Base-by-base conservation (phyloP, 768 basidiomycete species). In the Boletus pseudopeckii region DNA sequence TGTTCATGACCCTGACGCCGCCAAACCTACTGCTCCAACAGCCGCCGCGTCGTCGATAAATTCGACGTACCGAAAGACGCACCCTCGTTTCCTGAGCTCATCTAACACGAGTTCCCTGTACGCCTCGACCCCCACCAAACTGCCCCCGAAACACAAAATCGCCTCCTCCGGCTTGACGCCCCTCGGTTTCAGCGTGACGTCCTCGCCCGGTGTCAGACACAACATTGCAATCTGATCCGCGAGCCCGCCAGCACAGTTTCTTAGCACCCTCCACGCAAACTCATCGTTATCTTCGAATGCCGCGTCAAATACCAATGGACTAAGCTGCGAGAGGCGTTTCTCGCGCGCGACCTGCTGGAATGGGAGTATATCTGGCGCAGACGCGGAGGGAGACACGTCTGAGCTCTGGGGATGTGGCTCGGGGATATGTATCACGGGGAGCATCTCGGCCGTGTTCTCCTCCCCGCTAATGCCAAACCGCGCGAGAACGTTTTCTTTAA, bases 71-170 rank as follows among this genome's bases (percentile, higher is more conserved):
- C 74, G 75, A 72, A 92, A 89, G 4, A 78, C 72, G 62, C 85
- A 83, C 1, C 88, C 87, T 45, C 73, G 72, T 58, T 74, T 64
- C 48, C 67, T 75, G 22, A 92, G 77, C 26, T 79, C 78, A 11
- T 81, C 83, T 43, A 88, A 60, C 9, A 82, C 62, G 32, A 80
- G 55, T 24, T 78, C 70, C 49, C 85, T 73, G 56, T 92, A 92
- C 36, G 62, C 71, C 48, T 79, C 75, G 2, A 89, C 69, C 3
- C 86, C 83, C 4, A 83, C 82, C 57, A 92, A 68, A 18, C 86
- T 89, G n/a, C 90, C 90, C 9, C 90, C 90, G 52, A 92, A 84
- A 55, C 84, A 90, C 17, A 92, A 62, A 3, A 91, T 78, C 33
- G 81, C 75, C 2, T 84, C 77, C 37, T 72, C 66, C 0, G 88